A percentile compares a stretch with the other conserved stretches of the same genome.
These are phyloP conservation scores for Paracorniculantispora psalliotae DNA, from an alignment of 2,329 filamentous ascomycete species.

Conservation along the genomic window DNA sequence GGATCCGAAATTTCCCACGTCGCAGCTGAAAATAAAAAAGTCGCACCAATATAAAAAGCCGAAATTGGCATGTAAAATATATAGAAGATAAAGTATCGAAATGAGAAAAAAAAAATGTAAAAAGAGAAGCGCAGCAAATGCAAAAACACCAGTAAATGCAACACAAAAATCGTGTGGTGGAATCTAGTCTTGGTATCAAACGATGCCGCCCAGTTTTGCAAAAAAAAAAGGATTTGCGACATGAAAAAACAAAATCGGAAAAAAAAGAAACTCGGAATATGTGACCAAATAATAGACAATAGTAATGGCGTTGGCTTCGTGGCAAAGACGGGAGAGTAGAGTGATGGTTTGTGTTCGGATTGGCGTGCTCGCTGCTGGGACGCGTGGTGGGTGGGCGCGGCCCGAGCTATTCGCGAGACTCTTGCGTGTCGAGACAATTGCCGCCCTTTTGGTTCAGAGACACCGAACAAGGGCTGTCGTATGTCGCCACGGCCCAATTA, in stretches of 20 bases:
- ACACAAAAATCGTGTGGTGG: constrained; percentile 10
- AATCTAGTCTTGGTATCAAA: constrained; percentile 15
- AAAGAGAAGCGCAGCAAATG: constrained; percentile 16
- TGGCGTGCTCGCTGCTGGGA: not conserved
- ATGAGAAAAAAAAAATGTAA: constrained; percentile 13
- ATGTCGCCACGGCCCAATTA: constrained; percentile 25
- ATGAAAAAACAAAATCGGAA: not conserved
- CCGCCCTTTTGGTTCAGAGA: not conserved
- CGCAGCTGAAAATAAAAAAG: constrained; percentile 4
- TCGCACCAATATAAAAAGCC: constrained; percentile 10
- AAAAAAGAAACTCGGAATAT: constrained; percentile 1
- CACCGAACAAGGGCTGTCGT: not conserved
- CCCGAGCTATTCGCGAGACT: not conserved
- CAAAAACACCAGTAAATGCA: constrained; percentile 16
- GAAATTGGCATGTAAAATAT: constrained; percentile 1
- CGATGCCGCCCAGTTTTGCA: constrained; percentile 13
- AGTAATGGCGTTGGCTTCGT: not conserved
- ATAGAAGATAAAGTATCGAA: constrained; percentile 1
- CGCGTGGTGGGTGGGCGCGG: not conserved
- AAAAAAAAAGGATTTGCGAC: constrained; percentile 3
- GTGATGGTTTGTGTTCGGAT: not conserved
- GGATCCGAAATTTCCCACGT: not conserved
- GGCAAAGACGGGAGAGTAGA: not conserved
- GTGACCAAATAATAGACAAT: constrained; percentile 1
- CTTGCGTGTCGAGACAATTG: not conserved